phyloP scores from a whole-genome alignment of 352 stramenopile genomes.

The Aphanomyces astaci region DNA sequence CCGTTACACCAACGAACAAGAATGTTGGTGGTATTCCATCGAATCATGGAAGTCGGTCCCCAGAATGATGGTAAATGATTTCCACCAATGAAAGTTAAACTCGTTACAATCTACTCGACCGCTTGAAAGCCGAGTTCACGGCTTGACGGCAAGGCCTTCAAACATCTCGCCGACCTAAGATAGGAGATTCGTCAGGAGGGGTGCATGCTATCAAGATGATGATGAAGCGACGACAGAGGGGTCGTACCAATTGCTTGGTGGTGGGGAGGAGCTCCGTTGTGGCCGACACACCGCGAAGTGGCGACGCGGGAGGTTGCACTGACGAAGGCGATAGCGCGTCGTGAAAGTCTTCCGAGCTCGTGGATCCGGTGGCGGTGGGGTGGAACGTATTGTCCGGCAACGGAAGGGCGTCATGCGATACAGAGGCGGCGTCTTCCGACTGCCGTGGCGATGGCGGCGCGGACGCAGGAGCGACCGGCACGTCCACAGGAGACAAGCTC shows the following conservation, averaged over 20 bases:
- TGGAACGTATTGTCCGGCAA: not conserved
- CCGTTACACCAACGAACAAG: not conserved
- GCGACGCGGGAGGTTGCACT: conserved; percentile 4
- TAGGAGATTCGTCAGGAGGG: not conserved
- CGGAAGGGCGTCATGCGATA: not conserved
- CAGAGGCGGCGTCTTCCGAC: not conserved
- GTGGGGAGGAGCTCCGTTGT: not conserved
- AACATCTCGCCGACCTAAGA: conserved; percentile 19
- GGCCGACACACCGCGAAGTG: not conserved
- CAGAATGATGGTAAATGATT: no score
- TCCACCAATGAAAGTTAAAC: not conserved
- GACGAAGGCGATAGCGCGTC: not conserved
- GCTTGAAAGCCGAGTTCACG: not conserved
- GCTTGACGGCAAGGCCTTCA: conserved; percentile 10
- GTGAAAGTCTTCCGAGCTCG: not conserved
- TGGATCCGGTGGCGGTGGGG: not conserved
- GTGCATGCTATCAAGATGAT: not conserved
- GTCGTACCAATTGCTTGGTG: not conserved
- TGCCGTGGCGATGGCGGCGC: not conserved
- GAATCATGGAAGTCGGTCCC: no score
- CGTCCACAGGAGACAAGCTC: conserved; percentile 43
- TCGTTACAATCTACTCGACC: not conserved
- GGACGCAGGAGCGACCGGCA: not conserved
- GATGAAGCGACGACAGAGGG: not conserved
- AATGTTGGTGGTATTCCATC: not conserved